Base-by-base conservation (phyloP, 495 filamentous ascomycete species). In the Jackrogersella multiformis region DNA sequence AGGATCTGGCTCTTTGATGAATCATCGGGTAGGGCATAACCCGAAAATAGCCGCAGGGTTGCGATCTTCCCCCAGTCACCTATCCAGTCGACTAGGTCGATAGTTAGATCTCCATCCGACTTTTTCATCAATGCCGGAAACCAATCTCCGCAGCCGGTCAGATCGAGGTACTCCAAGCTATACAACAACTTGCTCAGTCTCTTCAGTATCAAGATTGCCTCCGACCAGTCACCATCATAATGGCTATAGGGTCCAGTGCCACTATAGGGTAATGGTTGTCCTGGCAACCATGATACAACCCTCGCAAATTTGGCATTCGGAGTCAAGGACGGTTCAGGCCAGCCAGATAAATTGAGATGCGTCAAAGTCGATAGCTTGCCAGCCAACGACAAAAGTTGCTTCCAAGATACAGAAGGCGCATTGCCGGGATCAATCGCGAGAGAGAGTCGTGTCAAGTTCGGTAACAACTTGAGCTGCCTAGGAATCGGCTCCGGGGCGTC, bases 111-210 rank as follows among this genome's bases (percentile, higher is more conserved):
- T 26, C 69, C 69, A 10, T 73, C 70, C 0, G 64, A 71, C 49
- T 66, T 35, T 54, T 62, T 63, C 56, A 57, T 67, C 41, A 96
- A 74, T 0, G 90, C 90, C 3, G 77, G 74, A 28, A 86, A 72
- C 93, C 93, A 97, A 13, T 83, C 80, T 0, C 75, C 76, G 74
- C 93, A 97, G 13, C 92, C 92, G 60, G 90, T 90, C 12, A 97
- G 77, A 71, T 95, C 92, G 0, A 97, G 82, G 77, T 88, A 93
- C 73, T 91, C 85, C 1, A 97, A 80, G 44, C 86, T 84, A 71
- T 93, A 92, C 0, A 90, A 84, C 10, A 77, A 79, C 23, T 80
- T 81, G 54, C 89, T 90, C 0, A 97, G 80, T 10, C 85, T 83
- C n/a, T 88, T 84, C 2, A 96, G 77, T 2, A 95, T 77, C 36